Conservation (phyloP, 352 stramenopile genomes). For the Phytopythium helicoides region DNA sequence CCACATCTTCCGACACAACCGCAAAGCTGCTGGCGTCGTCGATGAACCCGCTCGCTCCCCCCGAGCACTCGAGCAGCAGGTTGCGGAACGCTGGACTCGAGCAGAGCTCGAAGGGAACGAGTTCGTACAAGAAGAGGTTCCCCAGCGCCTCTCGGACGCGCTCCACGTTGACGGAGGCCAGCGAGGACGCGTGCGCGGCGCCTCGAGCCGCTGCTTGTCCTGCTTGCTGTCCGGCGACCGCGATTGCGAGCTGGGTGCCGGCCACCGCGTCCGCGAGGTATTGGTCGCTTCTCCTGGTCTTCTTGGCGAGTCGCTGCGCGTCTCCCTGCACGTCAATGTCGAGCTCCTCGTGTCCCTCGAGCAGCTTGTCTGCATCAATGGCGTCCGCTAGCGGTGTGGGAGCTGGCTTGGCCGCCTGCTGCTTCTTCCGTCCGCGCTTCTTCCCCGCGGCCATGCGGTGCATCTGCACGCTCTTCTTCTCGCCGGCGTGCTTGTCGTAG, state of each 20-base stretch:
- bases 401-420: conserved; percentile 5
- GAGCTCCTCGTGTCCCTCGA: conserved; percentile 12
- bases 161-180: conserved; percentile 34
- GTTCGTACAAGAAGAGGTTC: conserved; percentile 63
- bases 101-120: conserved; percentile 69
- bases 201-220: neutral
- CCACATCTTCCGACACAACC: conserved; percentile 44
- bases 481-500: conserved; percentile 63
- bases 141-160: conserved; percentile 59
- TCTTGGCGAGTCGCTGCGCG: conserved; percentile 26
- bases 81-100: conserved; percentile 54
- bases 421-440: conserved; percentile 67
- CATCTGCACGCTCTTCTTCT: conserved; percentile 82
- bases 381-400: neutral
- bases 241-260: neutral
- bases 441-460: conserved; percentile 48
- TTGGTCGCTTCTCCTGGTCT: conserved; percentile 31
- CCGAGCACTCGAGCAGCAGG: conserved; percentile 56
- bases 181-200: neutral
- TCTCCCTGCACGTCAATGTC: conserved; percentile 10
- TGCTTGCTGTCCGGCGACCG: neutral
- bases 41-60: conserved; percentile 21
- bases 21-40: conserved; percentile 40
- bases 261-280: conserved; percentile 32
- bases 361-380: conserved; percentile 20